phyloP scores from a whole-genome alignment of 441 rosid species.

The Daphne laureola region DNA sequence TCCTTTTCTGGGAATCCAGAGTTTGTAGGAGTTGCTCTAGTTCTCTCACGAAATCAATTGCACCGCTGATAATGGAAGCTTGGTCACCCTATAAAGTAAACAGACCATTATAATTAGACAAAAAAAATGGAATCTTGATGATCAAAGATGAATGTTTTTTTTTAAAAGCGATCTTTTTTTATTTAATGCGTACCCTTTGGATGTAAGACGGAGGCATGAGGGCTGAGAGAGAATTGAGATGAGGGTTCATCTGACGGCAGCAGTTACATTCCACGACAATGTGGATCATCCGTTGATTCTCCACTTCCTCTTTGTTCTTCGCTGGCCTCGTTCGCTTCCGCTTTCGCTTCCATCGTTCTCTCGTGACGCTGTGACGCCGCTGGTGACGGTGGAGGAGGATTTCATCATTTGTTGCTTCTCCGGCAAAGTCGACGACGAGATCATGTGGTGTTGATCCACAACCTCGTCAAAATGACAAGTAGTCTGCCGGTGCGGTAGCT shows the following conservation, averaged over 20 bases:
- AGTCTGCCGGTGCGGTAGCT: conserved; percentile 11
- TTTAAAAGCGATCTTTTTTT: not conserved
- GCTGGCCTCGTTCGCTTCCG: conserved; percentile 46
- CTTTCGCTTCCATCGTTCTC: conserved; percentile 55
- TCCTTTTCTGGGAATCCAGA: conserved; percentile 47
- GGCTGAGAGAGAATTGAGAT: conserved; percentile 61
- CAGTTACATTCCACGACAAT: conserved; percentile 85
- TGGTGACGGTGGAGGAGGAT: conserved; percentile 22
- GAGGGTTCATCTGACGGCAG: conserved; percentile 76
- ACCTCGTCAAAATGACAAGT: conserved; percentile 13
- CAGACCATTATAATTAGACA: not conserved
- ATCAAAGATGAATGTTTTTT: no score
- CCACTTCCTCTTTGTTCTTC: conserved; percentile 72
- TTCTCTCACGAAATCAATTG: conserved; percentile 80
- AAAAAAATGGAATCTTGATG: conserved; percentile 13
- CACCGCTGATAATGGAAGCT: conserved; percentile 78
- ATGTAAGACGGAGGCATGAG: conserved; percentile 69
- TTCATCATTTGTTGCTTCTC: conserved; percentile 17
- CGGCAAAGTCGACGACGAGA: conserved; percentile 16
- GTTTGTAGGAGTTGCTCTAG: conserved; percentile 67
- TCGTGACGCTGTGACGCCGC: no score
- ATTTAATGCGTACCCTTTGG: conserved; percentile 52
- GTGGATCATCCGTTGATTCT: conserved; percentile 84
- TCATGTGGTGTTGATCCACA: no score
- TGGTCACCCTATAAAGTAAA: conserved; percentile 52